These are phyloP conservation scores for Pezicula rhizophila DNA, from an alignment of 2,329 filamentous ascomycete genomes.

Conservation along the genomic window DNA sequence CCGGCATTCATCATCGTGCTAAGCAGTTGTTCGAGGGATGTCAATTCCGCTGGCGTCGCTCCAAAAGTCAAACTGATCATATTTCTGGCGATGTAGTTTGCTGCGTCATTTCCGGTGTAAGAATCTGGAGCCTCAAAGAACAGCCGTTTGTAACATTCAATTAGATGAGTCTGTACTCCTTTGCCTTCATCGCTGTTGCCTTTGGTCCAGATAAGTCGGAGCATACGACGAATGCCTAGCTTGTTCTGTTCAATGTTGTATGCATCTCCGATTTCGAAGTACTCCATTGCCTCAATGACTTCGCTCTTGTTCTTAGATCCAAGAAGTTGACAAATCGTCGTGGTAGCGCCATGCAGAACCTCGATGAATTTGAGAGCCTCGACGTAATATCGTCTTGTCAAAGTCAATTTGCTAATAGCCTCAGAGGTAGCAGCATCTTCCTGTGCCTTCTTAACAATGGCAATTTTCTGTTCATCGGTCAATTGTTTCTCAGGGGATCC, in stretches of 20 bases:
- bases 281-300: constrained; percentile 98
- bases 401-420: constrained; percentile 77
- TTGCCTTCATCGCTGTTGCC: constrained; percentile 99
- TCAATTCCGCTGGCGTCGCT: constrained; percentile 88
- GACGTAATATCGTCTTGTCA: constrained; percentile 86
- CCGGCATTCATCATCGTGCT: constrained; percentile 97
- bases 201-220: constrained; percentile 97
- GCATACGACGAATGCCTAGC: constrained; percentile 87
- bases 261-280: constrained; percentile 89
- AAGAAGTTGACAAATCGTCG: constrained; percentile 76
- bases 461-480: constrained; percentile 73
- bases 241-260: constrained; percentile 95
- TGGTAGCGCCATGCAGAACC: constrained; percentile 76
- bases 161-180: constrained; percentile 91
- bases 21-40: constrained; percentile 87
- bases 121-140: constrained; percentile 93
- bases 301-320: constrained; percentile 97
- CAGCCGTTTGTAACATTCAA: constrained; percentile 91
- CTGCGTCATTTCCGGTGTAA: constrained; percentile 82
- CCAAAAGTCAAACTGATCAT: constrained; percentile 99
- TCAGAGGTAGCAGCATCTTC: constrained; percentile 87
- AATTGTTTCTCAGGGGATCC: constrained; percentile 64
- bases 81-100: constrained; percentile 92
- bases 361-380: constrained; percentile 93
- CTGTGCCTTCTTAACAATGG: constrained; percentile 69